Evolutionary conservation across 2,329 filamentous ascomycete species (phyloP), one percentile per base, ranked within the genome.

Genomic region (Colletotrichum truncatum): DNA sequence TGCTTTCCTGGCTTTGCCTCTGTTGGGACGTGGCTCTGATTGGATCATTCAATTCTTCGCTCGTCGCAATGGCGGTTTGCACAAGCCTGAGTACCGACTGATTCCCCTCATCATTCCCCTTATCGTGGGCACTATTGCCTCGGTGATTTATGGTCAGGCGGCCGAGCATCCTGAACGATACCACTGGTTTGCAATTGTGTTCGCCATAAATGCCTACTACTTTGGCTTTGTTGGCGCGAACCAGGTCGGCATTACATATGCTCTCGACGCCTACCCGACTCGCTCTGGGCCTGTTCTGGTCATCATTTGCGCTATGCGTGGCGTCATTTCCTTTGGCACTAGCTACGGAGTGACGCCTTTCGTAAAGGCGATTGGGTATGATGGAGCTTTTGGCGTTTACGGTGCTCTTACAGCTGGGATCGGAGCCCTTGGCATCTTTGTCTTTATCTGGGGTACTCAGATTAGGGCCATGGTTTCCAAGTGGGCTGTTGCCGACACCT

Each of bases 281-380:
- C 73, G 78, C 3, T 76, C 80, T 4, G 79, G 79, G 0, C 78
- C 81, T 0, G 64, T 82, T 2, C 69, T 84, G 18, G 77, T 84
- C 4, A 76, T 84, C 34, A 79, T 84, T 28, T 82, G 80, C 52
- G 80, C 81, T 4, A 75, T 82, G 67, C 73, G 81, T 2, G 81
- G 81, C 0, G 77, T 84, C 41, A 78, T 84, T 8, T 79, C 76
- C 1, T 84, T 84, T 54, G 81, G 80, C 69, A 66, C 71, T 6
- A 70, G 64, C 46, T 74, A 73, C 34, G 69, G 70, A 26, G 72
- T 72, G 2, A 70, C 70, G 6, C 75, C 75, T 11, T 76, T 75
- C 43, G 68, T 74, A 3, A 64, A 67, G 8, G 28, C 56, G 10
- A 70, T 59, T 21, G 76, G 76, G 0, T 78, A 77, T 26, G 76